These are phyloP conservation scores for Leavenworthia alabamica DNA, from an alignment of 345 rosid genomes.

Conservation along the genomic window DNA sequence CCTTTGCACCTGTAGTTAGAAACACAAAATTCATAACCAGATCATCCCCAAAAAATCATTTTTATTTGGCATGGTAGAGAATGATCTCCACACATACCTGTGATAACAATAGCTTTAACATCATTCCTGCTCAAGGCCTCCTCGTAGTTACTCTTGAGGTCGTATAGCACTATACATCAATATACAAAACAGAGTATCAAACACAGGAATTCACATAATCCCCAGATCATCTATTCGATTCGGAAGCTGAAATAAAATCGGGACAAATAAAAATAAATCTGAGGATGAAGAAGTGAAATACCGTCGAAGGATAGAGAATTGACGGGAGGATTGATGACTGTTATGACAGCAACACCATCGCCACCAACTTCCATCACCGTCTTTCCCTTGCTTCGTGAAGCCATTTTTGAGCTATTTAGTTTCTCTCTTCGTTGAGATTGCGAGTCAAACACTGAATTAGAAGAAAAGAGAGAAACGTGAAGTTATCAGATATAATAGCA, in stretches of 20 bases:
- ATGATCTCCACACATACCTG: slow-evolving; percentile 42
- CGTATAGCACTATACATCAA: slow-evolving; percentile 53
- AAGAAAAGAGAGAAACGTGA: not conserved
- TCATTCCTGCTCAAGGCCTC: slow-evolving; percentile 75
- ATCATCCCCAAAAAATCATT: not conserved
- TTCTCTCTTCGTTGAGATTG: slow-evolving; percentile 16
- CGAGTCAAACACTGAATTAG: slow-evolving; percentile 4
- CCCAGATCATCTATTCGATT: too few relatives aligned
- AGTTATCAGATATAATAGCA: not conserved
- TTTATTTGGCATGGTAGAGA: not conserved
- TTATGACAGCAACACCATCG: slow-evolving; percentile 86
- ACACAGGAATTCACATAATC: too few relatives aligned
- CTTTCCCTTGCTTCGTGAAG: slow-evolving; percentile 43
- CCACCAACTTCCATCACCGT: slow-evolving; percentile 69
- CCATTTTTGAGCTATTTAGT: slow-evolving; percentile 24
- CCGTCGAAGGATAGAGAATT: slow-evolving; percentile 84
- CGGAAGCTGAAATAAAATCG: too few relatives aligned
- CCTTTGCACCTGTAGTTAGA: slow-evolving; percentile 60
- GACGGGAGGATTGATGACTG: slow-evolving; percentile 83
- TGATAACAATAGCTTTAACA: slow-evolving; percentile 90
- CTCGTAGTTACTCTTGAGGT: slow-evolving; percentile 70
- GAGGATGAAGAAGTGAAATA: slow-evolving; percentile 19
- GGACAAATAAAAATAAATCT: not conserved
- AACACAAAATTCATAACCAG: not conserved
- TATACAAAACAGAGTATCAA: too few relatives aligned